A percentile compares a stretch with the other conserved stretches of the same genome.
Conservation (phyloP, 768 basidiomycete species). For the Calocybe cyanea region DNA sequence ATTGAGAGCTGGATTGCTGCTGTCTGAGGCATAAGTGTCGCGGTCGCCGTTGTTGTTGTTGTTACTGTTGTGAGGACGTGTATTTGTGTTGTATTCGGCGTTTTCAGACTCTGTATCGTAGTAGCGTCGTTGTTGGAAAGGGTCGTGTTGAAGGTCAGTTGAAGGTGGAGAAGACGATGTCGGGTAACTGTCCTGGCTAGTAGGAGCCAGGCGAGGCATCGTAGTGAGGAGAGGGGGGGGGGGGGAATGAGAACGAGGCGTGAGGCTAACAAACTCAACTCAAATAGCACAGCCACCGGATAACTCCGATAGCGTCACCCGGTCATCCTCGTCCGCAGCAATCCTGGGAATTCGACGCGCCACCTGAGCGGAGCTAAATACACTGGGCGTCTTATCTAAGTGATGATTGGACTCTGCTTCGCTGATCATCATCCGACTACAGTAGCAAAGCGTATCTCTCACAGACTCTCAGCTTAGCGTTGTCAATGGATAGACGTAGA, state of each 20-base stretch:
- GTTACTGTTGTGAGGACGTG: slow-evolving; percentile 19
- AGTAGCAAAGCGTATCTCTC: no score
- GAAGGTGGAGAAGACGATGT: slow-evolving; percentile 52
- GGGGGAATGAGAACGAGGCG: slow-evolving; percentile 18
- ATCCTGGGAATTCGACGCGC: background rate
- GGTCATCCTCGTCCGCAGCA: no score
- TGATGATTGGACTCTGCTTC: no score
- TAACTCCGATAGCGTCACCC: slow-evolving; percentile 1
- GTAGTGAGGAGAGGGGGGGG: slow-evolving; percentile 28
- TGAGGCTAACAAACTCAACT: slow-evolving; percentile 7
- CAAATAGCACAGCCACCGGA: slow-evolving; percentile 17
- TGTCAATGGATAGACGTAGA: no score
- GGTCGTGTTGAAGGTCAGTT: slow-evolving; percentile 64
- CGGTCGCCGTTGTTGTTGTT: slow-evolving; percentile 48
- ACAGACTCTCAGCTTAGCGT: no score
- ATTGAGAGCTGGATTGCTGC: slow-evolving; percentile 58
- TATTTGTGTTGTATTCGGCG: slow-evolving; percentile 49
- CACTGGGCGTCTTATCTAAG: no score
- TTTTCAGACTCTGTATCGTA: slow-evolving; percentile 78
- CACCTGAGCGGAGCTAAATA: background rate
- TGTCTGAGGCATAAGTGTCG: slow-evolving; percentile 69
- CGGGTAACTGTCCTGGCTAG: slow-evolving; percentile 62
- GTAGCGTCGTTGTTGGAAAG: slow-evolving; percentile 57
- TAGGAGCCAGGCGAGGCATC: slow-evolving; percentile 53
- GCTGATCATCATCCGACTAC: no score